Base-by-base conservation (phyloP, 2,329 filamentous ascomycete genomes). In the Fusarium guadeloupense region DNA sequence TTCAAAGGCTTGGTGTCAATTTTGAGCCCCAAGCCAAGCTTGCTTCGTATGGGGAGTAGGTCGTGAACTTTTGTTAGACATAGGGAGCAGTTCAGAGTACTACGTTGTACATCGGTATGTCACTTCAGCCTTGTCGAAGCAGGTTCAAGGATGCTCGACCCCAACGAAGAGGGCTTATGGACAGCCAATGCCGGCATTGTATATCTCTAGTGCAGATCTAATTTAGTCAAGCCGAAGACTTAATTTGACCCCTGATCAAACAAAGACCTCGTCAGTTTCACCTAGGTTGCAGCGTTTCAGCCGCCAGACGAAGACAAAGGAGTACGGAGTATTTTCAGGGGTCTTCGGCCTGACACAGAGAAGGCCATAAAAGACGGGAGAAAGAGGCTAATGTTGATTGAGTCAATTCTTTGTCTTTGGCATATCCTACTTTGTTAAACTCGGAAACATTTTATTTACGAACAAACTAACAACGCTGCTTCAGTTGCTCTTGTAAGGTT, bases 221-320 rank as follows among this genome's bases (percentile, higher is more conserved):
- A 31, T 38, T 20, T 19, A 25, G 6, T 17, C 38, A 43, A 38
- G 25, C 42, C 20, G 26, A 20, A 17, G 20, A 23, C 21, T 13
- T 31, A 28, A 19, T 21, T 14, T 4, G 39, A 26, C 28, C 31
- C 40, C 39, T 37, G 21, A 34, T 31, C 37, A 35, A 44, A 39
- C 33, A 54, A 20, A 41, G 26, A 14, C 30, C 21, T 16, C 14
- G 37, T 25, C 17, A 42, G 46, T 59, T 53, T 59, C 25, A 45
- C 26, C 23, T n/a, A 47, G 48, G 41, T 26, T 30, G 45, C 28
- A 42, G 20, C 30, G 57, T 64, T 56, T 49, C 28, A 55, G 38
- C 14, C 25, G 33, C 17, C 12, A 23, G 20, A 23, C 19, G 33
- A 25, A 16, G 30, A 17, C 23, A 31, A 14, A n/a, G 30, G n/a